phyloP scores from a whole-genome alignment of 1,284 basidiomycete genomes.

The Fistulinella staudtii region DNA sequence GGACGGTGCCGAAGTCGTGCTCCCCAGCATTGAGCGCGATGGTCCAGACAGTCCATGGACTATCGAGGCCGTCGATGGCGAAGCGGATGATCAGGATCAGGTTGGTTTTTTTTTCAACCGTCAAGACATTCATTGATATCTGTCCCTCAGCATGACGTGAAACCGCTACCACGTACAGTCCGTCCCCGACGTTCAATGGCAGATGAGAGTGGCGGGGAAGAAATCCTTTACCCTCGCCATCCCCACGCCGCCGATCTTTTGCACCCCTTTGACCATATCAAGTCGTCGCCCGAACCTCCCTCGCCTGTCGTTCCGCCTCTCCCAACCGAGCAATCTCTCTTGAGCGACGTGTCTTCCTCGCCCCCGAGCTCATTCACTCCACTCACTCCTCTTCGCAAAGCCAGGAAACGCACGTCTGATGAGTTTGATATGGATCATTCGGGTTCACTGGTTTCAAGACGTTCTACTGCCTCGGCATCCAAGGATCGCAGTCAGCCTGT shows the following conservation, averaged over 20 bases:
- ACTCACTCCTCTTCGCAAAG: slow-evolving; percentile 46
- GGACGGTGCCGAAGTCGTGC: slow-evolving; percentile 39
- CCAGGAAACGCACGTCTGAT: slow-evolving; percentile 75
- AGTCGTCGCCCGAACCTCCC: slow-evolving; percentile 28
- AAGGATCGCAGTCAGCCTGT: slow-evolving; percentile 28
- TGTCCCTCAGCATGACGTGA: slow-evolving; percentile 36
- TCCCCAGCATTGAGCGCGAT: slow-evolving; percentile 41
- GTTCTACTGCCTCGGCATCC: slow-evolving; percentile 26
- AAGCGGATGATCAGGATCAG: slow-evolving; percentile 64
- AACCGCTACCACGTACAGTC: slow-evolving; percentile 44
- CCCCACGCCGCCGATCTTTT: slow-evolving; percentile 35
- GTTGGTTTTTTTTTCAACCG: slow-evolving; percentile 35
- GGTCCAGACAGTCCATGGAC: slow-evolving; percentile 79
- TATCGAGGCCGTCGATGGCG: slow-evolving; percentile 79
- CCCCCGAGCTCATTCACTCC: slow-evolving; percentile 63
- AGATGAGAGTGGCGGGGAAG: slow-evolving; percentile 78
- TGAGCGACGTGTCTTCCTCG: slow-evolving; percentile 35
- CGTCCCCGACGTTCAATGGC: slow-evolving; percentile 60
- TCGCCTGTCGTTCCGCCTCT: slow-evolving; percentile 28
- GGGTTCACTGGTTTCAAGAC: slow-evolving; percentile 56
- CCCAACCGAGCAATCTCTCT: slow-evolving; percentile 23
- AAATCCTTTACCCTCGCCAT: slow-evolving; percentile 77
- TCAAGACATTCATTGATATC: slow-evolving; percentile 6
- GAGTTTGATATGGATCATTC: slow-evolving; percentile 77
- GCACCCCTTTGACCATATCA: slow-evolving; percentile 35